Percentiles rank a stretch among this genome's conserved stretches.
Evolutionary conservation across 2,329 filamentous ascomycete species (phyloP).

Genomic region (Pseudogymnoascus sp.): DNA sequence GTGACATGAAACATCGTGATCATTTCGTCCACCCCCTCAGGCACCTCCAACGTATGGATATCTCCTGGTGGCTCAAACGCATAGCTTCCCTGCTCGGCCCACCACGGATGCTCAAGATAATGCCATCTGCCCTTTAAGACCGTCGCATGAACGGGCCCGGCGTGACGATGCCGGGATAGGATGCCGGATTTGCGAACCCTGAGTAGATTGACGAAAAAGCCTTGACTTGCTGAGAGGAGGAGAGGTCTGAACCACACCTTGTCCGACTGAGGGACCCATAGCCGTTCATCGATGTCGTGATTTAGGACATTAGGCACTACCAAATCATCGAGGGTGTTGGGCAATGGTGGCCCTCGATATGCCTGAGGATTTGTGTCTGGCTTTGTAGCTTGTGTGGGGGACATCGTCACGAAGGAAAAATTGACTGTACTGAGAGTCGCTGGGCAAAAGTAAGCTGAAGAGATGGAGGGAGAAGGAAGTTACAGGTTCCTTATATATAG

Average conservation of each 20-base stretch:
- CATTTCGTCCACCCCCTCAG: slow-evolving; percentile 29
- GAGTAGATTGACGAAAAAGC: slow-evolving; percentile 29
- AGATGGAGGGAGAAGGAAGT: neutral
- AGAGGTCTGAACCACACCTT: slow-evolving; percentile 29
- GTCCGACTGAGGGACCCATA: slow-evolving; percentile 28
- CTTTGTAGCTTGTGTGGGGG: neutral
- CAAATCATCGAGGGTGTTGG: slow-evolving; percentile 20
- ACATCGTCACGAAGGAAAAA: neutral
- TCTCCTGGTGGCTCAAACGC: slow-evolving; percentile 30
- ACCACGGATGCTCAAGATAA: slow-evolving; percentile 32
- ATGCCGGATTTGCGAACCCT: slow-evolving; percentile 28
- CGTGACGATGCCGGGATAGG: slow-evolving; percentile 29
- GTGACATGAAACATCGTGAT: slow-evolving; percentile 30
- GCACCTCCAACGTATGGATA: slow-evolving; percentile 31
- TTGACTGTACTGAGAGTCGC: neutral
- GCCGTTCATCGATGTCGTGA: slow-evolving; percentile 25
- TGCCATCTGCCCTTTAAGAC: slow-evolving; percentile 29
- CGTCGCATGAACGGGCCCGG: slow-evolving; percentile 29
- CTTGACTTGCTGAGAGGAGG: slow-evolving; percentile 25
- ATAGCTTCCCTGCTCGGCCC: slow-evolving; percentile 30
- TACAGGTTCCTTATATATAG: neutral
- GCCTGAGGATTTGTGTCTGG: slow-evolving; percentile 13
- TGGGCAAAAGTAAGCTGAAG: neutral
- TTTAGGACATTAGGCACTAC: slow-evolving; percentile 23
- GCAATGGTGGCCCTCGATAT: slow-evolving; percentile 21